Percentiles rank a stretch among this genome's conserved stretches.
Conservation (phyloP, 176 grass and related monocot genomes). For the Alopecurus myosuroides region DNA sequence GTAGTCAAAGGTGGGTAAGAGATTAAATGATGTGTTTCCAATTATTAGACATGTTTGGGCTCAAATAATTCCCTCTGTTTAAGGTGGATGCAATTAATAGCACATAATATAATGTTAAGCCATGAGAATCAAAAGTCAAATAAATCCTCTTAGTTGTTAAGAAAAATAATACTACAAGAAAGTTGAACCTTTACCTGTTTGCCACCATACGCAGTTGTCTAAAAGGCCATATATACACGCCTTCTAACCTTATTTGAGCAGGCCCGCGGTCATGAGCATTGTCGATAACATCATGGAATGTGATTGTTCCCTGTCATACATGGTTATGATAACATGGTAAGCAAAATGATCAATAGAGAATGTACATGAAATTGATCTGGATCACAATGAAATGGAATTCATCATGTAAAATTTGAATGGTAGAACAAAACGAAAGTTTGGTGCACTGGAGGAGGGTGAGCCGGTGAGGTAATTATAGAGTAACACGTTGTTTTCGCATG, state of each 20-base stretch:
- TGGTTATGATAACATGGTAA: conserved; percentile 1
- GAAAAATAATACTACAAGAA: conserved; percentile 17
- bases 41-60: background rate
- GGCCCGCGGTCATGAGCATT: conserved; percentile 59
- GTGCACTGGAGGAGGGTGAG: background rate
- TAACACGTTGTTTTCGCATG: background rate
- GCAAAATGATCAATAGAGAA: conserved; percentile 14
- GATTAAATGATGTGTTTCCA: background rate
- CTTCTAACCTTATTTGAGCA: conserved; percentile 91
- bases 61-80: background rate
- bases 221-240: conserved; percentile 99
- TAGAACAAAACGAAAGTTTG: background rate
- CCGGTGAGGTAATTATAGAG: background rate
- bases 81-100: background rate
- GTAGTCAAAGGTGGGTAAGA: background rate
- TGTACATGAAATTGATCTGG: background rate
- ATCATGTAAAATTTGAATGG: background rate
- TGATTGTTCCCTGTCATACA: conserved; percentile 68
- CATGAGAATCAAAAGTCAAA: background rate
- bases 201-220: conserved; percentile 95
- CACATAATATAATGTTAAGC: background rate
- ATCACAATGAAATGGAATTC: background rate
- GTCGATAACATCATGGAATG: conserved; percentile 90
- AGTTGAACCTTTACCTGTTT: conserved; percentile 60
- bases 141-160: background rate